phyloP scores from a whole-genome alignment of 352 stramenopile genomes.

The Hyaloperonospora brassicae region DNA sequence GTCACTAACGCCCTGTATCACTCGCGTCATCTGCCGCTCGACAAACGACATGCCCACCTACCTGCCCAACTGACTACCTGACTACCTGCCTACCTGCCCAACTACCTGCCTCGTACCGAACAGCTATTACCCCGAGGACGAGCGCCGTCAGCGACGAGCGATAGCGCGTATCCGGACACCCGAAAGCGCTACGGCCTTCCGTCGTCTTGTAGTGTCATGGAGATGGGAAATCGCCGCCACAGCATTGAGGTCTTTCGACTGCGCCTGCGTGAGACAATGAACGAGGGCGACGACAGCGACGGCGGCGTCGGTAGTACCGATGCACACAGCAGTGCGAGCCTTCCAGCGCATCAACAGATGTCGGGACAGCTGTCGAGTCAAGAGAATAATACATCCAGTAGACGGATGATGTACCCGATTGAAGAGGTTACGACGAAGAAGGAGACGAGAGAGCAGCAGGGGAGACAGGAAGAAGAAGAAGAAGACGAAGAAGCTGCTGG shows the following conservation, averaged over 20 bases:
- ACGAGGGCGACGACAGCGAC: slow-evolving; percentile 42
- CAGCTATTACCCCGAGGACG: no score
- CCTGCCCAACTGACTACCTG: no score
- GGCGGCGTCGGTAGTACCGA: slow-evolving; percentile 10
- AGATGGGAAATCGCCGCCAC: slow-evolving; percentile 19
- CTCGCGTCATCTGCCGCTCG: no score
- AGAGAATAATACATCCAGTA: no score
- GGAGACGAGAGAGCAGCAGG: not conserved
- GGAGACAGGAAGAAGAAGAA: not conserved
- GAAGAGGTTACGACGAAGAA: not conserved
- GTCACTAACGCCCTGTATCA: no score
- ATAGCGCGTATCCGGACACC: no score
- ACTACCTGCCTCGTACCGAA: no score
- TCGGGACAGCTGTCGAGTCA: slow-evolving; percentile 1
- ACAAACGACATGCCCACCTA: no score
- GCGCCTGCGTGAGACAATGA: slow-evolving; percentile 54
- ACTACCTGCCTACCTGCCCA: no score
- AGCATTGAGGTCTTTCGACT: slow-evolving; percentile 68
- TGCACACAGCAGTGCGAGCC: slow-evolving; percentile 15
- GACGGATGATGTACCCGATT: no score
- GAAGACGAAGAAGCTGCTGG: not conserved
- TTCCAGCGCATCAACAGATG: slow-evolving; percentile 16
- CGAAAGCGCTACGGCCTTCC: no score
- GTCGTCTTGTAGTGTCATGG: slow-evolving; percentile 4
- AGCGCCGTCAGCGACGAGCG: no score